phyloP scores from a whole-genome alignment of 2,329 filamentous ascomycete species.

The Tolypocladium nubicola region DNA sequence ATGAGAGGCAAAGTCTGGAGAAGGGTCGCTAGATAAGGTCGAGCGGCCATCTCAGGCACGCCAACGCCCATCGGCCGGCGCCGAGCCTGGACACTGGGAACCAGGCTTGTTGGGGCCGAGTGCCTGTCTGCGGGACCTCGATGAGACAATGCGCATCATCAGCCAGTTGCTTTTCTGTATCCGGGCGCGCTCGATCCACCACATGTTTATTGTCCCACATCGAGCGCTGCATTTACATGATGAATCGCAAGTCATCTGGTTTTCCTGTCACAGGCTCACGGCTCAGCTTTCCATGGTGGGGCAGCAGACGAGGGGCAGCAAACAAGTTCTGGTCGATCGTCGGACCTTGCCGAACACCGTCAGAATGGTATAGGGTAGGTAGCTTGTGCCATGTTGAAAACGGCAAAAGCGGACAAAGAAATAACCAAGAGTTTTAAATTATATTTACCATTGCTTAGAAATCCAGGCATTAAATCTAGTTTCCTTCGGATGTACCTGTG shows the following conservation, averaged over 20 bases:
- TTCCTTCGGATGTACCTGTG: too few species aligned
- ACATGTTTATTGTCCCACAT: not conserved
- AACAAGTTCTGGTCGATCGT: not conserved
- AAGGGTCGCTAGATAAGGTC: not conserved
- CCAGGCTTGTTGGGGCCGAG: not conserved
- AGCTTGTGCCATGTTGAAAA: not conserved
- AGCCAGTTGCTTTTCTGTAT: not conserved
- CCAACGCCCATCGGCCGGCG: constrained; percentile 8
- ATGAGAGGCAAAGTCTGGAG: not conserved
- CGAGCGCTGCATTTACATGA: not conserved
- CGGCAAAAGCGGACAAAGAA: too few species aligned
- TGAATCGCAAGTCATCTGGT: not conserved
- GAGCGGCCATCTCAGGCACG: not conserved
- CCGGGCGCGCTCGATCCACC: not conserved
- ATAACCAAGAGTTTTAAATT: too few species aligned
- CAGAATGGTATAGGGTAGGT: not conserved
- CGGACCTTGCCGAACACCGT: not conserved
- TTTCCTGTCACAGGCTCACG: not conserved
- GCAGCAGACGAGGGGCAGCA: not conserved
- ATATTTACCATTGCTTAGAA: too few species aligned
- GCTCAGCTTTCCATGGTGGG: not conserved
- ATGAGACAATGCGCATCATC: not conserved
- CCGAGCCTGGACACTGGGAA: not conserved
- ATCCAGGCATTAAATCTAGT: too few species aligned
- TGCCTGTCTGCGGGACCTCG: not conserved